Evolutionary conservation across 1,139 yeast species (phyloP), one percentile per base, ranked within the genome.

Genomic region (Schwanniomyces etchellsii): DNA sequence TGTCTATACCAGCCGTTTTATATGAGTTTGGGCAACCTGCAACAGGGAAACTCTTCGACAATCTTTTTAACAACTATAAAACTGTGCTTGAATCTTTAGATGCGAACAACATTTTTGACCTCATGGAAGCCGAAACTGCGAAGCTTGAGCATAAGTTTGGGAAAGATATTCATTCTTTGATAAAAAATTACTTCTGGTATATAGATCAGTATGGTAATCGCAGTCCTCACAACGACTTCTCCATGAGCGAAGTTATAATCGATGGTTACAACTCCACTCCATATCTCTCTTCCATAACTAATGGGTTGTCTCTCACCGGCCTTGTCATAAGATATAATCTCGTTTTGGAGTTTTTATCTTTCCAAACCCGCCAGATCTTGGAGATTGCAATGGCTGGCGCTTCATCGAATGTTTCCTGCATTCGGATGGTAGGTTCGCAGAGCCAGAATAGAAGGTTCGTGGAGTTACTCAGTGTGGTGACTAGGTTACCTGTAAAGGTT

Each of bases 1-100:
- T 45, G 43, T 18, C 49, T 35, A 7, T 23, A 3, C 29, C 48
- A 2, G 26, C 45, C 9, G 41, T 40, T 7, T 56, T 72, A 1
- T 75, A 65, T 33, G 73, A 73, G 34, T 73, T 70, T 32, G 82
- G 82, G 0, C 74, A 70, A 35, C 71, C 80, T 2, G 74, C 78
- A 4, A 66, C 80, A 0, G 82, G 82, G 2, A 61, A 67, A 35
- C 48, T 75, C 6, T 55, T 69, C 24, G 76, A 72, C 35, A 57
- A 63, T 26, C 45, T 75, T 5, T 64, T 72, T 35, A 48, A 51
- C n/a, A 64, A 63, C 3, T 57, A 45, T 31, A 6, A n/a, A 4
- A 23, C 10, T 13, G 32, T 32, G n/a, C 10, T 32, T 16, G 16
- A 22, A 5, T 7, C 12, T 6, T 4, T 14, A 5, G 10, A 20